These are phyloP conservation scores for Aspergillus latus DNA, from an alignment of 2,329 filamentous ascomycete genomes.

Conservation along the genomic window DNA sequence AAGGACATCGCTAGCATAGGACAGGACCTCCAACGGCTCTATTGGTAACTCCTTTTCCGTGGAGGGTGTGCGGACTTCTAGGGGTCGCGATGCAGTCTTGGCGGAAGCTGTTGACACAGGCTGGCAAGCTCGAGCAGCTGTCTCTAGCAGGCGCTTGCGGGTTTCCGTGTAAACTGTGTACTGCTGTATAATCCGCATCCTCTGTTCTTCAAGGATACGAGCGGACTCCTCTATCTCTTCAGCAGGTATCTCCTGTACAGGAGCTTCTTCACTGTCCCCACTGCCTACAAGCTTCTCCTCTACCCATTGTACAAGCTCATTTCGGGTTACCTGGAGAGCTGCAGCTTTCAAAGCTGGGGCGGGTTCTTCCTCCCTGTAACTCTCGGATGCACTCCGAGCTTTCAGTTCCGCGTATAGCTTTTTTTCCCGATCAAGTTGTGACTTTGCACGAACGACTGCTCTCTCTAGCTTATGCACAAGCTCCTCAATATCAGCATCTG, in stretches of 20 bases:
- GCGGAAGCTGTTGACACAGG: slow-evolving; percentile 28
- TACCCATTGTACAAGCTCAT: slow-evolving; percentile 53
- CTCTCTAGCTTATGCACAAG: slow-evolving; percentile 41
- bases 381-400: slow-evolving; percentile 22
- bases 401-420: slow-evolving; percentile 35
- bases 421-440: slow-evolving; percentile 38
- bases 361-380: neutral
- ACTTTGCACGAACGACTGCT: slow-evolving; percentile 39
- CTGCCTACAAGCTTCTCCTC: slow-evolving; percentile 48
- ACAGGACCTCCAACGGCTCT: slow-evolving; percentile 32
- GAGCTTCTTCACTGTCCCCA: slow-evolving; percentile 30
- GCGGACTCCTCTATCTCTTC: slow-evolving; percentile 34
- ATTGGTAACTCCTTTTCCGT: slow-evolving; percentile 21
- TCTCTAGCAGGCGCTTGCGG: slow-evolving; percentile 37
- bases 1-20: slow-evolving; percentile 34
- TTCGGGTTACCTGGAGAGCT: slow-evolving; percentile 47
- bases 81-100: slow-evolving; percentile 22
- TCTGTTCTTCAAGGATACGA: slow-evolving; percentile 32
- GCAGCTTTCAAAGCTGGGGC: slow-evolving; percentile 26
- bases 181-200: slow-evolving; percentile 34
- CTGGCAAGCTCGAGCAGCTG: slow-evolving; percentile 37
- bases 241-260: slow-evolving; percentile 28
- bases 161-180: slow-evolving; percentile 39
- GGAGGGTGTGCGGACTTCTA: slow-evolving; percentile 15
- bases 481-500: slow-evolving; percentile 30